Evolutionary conservation across 2,329 filamentous ascomycete species (phyloP), one percentile per base, ranked within the genome.

Genomic region (Xylaria multiplex): DNA sequence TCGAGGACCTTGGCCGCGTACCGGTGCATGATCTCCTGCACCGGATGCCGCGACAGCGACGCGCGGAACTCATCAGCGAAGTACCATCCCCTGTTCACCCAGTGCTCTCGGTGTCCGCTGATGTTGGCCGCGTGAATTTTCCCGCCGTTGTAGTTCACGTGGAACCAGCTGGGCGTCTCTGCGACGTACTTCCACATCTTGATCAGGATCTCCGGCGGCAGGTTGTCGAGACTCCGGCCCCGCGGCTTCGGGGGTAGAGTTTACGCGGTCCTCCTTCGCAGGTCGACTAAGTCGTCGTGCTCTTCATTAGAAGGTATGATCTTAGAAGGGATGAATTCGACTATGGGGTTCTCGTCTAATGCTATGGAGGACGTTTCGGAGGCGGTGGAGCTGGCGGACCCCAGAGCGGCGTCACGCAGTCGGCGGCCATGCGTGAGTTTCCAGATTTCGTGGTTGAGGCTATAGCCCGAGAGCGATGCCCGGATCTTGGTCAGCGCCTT

Each of bases 101-200:
- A 35, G 19, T 58, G 55, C 45, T 58, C 55, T 24, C 30, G 13
- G 45, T 49, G 22, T 6, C 8, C n/a, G 6, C 11, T 9, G n/a
- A 16, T 35, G 1, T 3, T 40, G 30, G 49, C n/a, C 3, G 43
- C 19, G 32, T 24, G 32, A 19, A 40, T n/a, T 7, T 35, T 24
- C 13, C 9, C 9, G 22, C 30, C 19, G 30, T n/a, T n/a, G n/a
- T 53, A 35, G 6, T 22, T 53, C 8, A 58, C 30, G 55, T 58
- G 55, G 14, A 58, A 37, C 30, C 43, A 49, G 40, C 55, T 49
- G 3, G 55, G 43, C 9, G 32, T 49, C 43, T 49, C 55, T n/a
- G 55, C 55, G 32, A 58, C n/a, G 19, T 49, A 58, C n/a, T 37
- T 46, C 43, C 55, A 58, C n/a, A 58, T 58, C 43, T 48, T 24